Evolutionary conservation across 257 asterid species (phyloP).

Genomic region (Solanum stenotomum): DNA sequence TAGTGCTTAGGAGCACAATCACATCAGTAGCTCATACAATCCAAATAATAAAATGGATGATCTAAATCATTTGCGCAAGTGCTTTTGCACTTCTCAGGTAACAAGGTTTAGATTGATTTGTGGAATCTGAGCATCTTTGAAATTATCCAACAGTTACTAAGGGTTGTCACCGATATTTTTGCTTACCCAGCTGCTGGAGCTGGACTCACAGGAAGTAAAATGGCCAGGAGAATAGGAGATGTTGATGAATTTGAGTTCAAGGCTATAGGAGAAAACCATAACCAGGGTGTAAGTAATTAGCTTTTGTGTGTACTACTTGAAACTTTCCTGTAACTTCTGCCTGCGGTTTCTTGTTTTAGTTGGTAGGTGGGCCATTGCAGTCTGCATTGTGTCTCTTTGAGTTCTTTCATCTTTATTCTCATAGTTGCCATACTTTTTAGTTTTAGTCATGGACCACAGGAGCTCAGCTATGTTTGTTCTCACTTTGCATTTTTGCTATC

Average conservation of each 20-base stretch:
- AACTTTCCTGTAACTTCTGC: not conserved
- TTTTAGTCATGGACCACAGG: not conserved
- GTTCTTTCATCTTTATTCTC: not conserved
- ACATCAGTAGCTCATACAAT: not conserved
- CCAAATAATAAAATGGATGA: not conserved
- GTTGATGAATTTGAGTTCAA: slow-evolving; percentile 95
- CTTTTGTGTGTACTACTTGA: not conserved
- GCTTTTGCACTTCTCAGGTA: not conserved
- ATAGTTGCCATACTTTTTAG: not conserved
- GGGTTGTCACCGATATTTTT: slow-evolving; percentile 1
- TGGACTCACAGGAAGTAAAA: slow-evolving; percentile 89
- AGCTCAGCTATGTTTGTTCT: not conserved
- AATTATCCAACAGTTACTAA: not conserved
- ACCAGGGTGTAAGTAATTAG: slow-evolving; percentile 72
- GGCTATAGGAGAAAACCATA: slow-evolving; percentile 76
- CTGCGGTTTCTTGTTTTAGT: slow-evolving; percentile 5
- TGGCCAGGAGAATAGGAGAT: slow-evolving; percentile 91
- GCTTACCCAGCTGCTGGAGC: slow-evolving; percentile 87
- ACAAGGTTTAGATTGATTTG: not conserved
- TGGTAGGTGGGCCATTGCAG: not conserved
- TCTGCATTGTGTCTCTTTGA: not conserved
- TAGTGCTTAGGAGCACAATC: not conserved
- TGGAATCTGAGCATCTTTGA: not conserved
- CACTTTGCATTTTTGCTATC: slow-evolving; percentile 18
- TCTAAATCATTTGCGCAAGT: not conserved